Conservation (phyloP, 768 basidiomycete species). For the Lepiota venenata region DNA sequence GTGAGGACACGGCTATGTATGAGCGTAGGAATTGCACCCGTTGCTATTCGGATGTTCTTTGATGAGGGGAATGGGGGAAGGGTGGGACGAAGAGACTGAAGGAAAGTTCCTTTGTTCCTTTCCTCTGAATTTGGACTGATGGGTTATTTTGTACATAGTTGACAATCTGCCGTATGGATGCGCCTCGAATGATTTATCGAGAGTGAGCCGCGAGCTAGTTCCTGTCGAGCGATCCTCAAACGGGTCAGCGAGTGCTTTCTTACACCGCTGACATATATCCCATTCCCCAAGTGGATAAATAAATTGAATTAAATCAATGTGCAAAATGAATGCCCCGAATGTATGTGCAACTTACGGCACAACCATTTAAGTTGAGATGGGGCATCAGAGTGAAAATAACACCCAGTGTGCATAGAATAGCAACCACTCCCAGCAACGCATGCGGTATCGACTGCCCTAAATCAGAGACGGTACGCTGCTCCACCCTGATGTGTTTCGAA, state of each 20-base stretch:
- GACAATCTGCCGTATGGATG: conserved; percentile 64
- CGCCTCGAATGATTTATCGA: conserved; percentile 87
- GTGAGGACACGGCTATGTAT: conserved; percentile 51
- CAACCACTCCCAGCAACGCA: neutral
- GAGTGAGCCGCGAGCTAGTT: conserved; percentile 73
- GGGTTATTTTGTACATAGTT: neutral
- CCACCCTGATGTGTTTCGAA: neutral
- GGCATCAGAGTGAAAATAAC: neutral
- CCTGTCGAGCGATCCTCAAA: conserved; percentile 71
- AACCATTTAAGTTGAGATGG: neutral
- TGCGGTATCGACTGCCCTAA: too few species aligned
- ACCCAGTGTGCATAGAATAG: neutral
- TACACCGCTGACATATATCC: conserved; percentile 12
- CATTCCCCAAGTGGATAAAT: neutral
- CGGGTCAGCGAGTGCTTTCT: conserved; percentile 33
- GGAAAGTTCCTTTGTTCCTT: neutral
- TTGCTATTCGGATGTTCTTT: conserved; percentile 57
- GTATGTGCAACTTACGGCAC: too few species aligned
- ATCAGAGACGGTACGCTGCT: too few species aligned
- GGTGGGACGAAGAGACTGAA: neutral
- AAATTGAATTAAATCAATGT: neutral
- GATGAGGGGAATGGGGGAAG: conserved; percentile 40
- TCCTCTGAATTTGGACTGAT: neutral
- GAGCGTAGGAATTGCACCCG: conserved; percentile 61
- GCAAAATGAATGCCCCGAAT: too few species aligned